These are phyloP conservation scores for Onygenales sp. DNA, from an alignment of 2,329 filamentous ascomycete genomes.

Conservation along the genomic window DNA sequence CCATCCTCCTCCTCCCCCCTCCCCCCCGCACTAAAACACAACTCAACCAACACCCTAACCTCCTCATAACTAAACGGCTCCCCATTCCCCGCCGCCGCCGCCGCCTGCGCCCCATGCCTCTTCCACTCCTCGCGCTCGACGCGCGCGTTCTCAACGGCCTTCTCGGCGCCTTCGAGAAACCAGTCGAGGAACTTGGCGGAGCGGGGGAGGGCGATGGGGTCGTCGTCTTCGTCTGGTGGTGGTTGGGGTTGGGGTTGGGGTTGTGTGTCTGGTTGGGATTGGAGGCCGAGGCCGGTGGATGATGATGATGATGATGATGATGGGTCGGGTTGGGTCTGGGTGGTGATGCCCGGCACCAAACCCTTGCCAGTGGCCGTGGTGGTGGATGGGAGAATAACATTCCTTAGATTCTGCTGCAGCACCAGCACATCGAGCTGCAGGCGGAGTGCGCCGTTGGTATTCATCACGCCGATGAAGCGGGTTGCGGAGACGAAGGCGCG, in stretches of 20 bases:
- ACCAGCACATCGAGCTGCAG: conserved; percentile 93
- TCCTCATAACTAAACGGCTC: conserved; percentile 38
- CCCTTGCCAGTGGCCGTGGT: conserved; percentile 1
- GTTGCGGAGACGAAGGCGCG: conserved; percentile 65
- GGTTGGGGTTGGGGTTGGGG: conserved; percentile 6
- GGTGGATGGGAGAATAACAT: conserved; percentile 50
- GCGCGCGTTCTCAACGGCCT: conserved; percentile 34
- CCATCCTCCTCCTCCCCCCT: conserved; percentile 28
- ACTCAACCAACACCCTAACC: conserved; percentile 34
- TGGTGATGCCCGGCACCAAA: not conserved
- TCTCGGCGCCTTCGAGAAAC: conserved; percentile 38
- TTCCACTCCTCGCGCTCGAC: conserved; percentile 33
- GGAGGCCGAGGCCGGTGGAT: conserved; percentile 9
- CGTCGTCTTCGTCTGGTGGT: conserved; percentile 14
- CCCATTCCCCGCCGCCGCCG: conserved; percentile 28
- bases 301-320: conserved; percentile 1
- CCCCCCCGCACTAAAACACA: conserved; percentile 37
- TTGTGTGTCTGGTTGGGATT: conserved; percentile 8
- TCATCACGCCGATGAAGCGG: conserved; percentile 68
- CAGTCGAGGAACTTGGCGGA: conserved; percentile 39
- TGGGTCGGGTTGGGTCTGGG: not conserved
- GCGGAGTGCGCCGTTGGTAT: conserved; percentile 68
- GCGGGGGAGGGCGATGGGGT: conserved; percentile 32
- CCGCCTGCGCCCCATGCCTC: conserved; percentile 22
- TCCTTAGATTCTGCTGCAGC: conserved; percentile 92